Evolutionary conservation across 228 moss, liverwort and hornwort genomes (phyloP).

Genomic region (Sphagnum magellanicum): DNA sequence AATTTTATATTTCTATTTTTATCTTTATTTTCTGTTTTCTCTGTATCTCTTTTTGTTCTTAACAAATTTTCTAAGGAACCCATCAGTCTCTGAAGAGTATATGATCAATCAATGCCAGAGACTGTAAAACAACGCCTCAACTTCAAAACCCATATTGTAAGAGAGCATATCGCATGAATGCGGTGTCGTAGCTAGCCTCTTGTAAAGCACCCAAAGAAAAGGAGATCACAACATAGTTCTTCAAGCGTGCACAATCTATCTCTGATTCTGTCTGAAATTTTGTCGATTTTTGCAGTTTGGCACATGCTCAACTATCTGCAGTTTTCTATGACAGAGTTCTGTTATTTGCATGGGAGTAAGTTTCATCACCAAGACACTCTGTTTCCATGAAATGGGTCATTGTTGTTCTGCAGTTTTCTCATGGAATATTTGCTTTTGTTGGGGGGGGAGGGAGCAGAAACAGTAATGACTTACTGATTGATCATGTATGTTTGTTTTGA

Average conservation of each 20-base stretch:
- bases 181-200: too few species aligned
- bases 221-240: too few species aligned
- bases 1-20: too few species aligned
- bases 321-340: slow-evolving; percentile 90
- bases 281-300: slow-evolving; percentile 53
- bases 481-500: background rate
- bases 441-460: background rate
- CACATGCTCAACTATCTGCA: slow-evolving; percentile 86
- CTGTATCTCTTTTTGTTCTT: background rate
- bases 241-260: too few species aligned
- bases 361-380: slow-evolving; percentile 2
- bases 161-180: too few species aligned
- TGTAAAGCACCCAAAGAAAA: too few species aligned
- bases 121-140: too few species aligned
- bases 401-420: background rate
- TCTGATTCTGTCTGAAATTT: too few species aligned
- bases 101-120: background rate
- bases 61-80: background rate
- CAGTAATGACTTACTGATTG: background rate
- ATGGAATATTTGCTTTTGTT: background rate
- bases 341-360: slow-evolving; percentile 73
- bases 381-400: background rate
- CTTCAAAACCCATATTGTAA: too few species aligned
- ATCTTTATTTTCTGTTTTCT: background rate
- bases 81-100: background rate